Evolutionary conservation across 179 eudicot species (phyloP), one percentile per base, ranked within the genome.

Genomic region (Beta lomatogona): DNA sequence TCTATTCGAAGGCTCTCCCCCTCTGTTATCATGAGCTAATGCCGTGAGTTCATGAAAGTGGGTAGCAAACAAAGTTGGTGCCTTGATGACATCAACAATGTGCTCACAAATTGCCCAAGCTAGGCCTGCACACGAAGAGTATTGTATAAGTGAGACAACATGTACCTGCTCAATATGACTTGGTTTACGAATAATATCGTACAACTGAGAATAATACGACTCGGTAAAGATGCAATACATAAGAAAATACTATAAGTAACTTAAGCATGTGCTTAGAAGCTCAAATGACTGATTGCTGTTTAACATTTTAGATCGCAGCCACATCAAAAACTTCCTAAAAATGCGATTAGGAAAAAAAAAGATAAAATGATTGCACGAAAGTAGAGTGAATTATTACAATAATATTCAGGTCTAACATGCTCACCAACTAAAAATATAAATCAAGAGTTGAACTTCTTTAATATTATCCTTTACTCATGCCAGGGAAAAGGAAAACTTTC

Each of bases 71-170:
- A 96, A 87, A 64, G 99, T 96, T 65, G 99, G 99, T 57, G 99
- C 98, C 89, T 91, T 90, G 71, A 92, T 91, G 83, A 87, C 94
- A 79, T 90, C 90, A 87, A 92, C 98, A 79, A 94, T 88, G 88
- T 96, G 98, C 93, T 94, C 97, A 79, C 99, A 92, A 21, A 96
- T 96, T 63, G 99, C 99, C 99, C 99, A 96, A 73, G 99, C 99
- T 83, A 96, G 86, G 77, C 99, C 99, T 96, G 94, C 85, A 80
- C 63, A 74, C 81, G 14, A 28, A 77, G 25, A 74, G 55, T 21
- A 44, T 16, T 16, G 9, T 53, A 28, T 67, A 53, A 50, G 52
- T 46, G 22, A 53, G 31, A 53, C 64, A 28, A 18, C 13, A 64
- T 50, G 41, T 50, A 50, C 28, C 46, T 53, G 6, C 69, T 28